Percentiles rank a stretch among this genome's conserved stretches.
These are phyloP conservation scores for Pseudogymnoascus sp. DNA, from an alignment of 2,329 filamentous ascomycete genomes.

Conservation along the genomic window DNA sequence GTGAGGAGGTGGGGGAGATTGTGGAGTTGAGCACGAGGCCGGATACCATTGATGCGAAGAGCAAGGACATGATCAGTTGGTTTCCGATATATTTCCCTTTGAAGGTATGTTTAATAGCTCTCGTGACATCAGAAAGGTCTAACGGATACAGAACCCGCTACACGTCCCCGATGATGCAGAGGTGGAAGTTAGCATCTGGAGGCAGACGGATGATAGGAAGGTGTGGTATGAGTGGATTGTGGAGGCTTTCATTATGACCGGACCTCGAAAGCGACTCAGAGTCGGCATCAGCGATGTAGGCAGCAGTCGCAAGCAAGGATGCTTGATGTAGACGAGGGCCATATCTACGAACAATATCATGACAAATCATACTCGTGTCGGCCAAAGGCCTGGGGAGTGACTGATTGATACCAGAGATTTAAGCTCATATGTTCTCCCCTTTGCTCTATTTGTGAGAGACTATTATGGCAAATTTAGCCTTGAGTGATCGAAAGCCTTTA, in stretches of 20 bases:
- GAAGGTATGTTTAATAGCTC: constrained; percentile 52
- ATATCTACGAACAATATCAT: neutral
- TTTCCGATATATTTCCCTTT: constrained; percentile 98
- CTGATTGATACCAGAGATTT: neutral
- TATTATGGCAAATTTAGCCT: neutral
- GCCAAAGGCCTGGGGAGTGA: neutral
- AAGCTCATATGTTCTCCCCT: neutral
- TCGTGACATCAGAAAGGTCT: constrained; percentile 6
- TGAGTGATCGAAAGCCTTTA: neutral
- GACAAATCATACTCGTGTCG: neutral
- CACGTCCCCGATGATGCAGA: constrained; percentile 79
- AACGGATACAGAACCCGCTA: constrained; percentile 60
- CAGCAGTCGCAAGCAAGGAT: constrained; percentile 61
- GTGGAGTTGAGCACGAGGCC: constrained; percentile 91
- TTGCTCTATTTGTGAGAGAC: neutral
- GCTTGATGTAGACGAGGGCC: constrained; percentile 49
- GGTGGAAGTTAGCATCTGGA: constrained; percentile 88
- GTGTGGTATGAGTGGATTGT: constrained; percentile 99
- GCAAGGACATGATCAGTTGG: constrained; percentile 98
- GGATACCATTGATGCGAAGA: constrained; percentile 84
- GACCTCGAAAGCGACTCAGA: constrained; percentile 54
- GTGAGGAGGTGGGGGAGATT: constrained; percentile 35
- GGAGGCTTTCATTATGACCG: constrained; percentile 66
- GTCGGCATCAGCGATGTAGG: constrained; percentile 59
- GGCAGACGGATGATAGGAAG: constrained; percentile 87